Evolutionary conservation across 23 red algal species (phyloP), one percentile per base, ranked within the genome.

Genomic region (Gracilaria domingensis): DNA sequence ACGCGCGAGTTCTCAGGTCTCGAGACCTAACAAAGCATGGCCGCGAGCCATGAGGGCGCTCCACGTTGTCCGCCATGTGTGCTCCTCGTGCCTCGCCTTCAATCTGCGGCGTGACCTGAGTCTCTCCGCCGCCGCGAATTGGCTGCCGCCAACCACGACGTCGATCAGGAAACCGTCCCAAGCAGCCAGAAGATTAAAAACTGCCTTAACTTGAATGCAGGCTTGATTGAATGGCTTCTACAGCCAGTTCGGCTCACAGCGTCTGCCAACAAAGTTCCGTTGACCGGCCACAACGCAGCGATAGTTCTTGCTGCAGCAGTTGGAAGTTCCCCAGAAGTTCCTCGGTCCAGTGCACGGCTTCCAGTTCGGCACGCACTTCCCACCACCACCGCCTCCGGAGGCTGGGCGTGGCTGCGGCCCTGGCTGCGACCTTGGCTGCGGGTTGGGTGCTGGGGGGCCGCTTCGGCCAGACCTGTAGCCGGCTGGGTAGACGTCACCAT

Each of bases 341-440:
- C 58, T 81, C 47, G 76, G 76, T 29, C 76, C 76, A 0, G 67
- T 73, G 76, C 76, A 81, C 6, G 54, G 11, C 76, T 81, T 81
- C 49, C 76, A 54, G 54, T 81, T 54, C 26, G 76, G 76, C 47
- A 81, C 76, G 33, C 76, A 81, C 26, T 34, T 81, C 11, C 24
- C 17, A 40, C 17, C 28, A 24, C 59, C 24, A 11, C 59, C 59
- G 23, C 54, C 54, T 58, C 54, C 54, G 2, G 54, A 58, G 8
- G 54, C 2, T n/a, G 4, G 2, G 65, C 13, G 35, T 2, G 35
- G 62, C 62, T 67, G 8, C 33, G 16, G 62, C 1, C 16, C 62
- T 2, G 45, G 17, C 59, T n/a, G 59, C 59, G n/a, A n/a, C n/a
- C n/a, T n/a, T 64, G 59, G 59, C n/a, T 30, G 59, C 17, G 62